Percentiles rank a stretch among this genome's conserved stretches.
Conservation (phyloP, 1,284 basidiomycete genomes). For the Moniliella sp. region DNA sequence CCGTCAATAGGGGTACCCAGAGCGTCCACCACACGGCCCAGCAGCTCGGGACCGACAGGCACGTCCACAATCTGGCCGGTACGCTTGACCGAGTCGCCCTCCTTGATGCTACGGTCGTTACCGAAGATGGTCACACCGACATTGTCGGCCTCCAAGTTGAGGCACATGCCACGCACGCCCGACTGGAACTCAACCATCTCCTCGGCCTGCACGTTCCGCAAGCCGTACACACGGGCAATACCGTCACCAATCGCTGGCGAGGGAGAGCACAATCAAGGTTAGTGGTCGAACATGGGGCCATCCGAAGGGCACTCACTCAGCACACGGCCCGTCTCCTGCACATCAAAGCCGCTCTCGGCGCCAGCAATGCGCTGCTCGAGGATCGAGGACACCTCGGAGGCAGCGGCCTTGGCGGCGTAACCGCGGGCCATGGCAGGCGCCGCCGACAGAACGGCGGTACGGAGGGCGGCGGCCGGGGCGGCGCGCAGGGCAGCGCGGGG, state of each 20-base stretch:
- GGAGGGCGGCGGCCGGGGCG: too few species aligned
- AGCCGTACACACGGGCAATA: conserved; percentile 93
- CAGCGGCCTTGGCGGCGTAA: too few species aligned
- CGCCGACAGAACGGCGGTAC: too few species aligned
- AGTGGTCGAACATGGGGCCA: too few species aligned
- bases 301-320: conserved; percentile 79
- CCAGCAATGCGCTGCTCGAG: conserved; percentile 94
- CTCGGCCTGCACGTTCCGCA: conserved; percentile 64
- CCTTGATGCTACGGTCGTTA: conserved; percentile 98
- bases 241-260: conserved; percentile 82
- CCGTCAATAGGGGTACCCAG: conserved; percentile 98
- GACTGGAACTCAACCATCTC: conserved; percentile 99
- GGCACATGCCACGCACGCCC: conserved; percentile 69
- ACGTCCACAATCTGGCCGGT: conserved; percentile 99
- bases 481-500: too few species aligned
- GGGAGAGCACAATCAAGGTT: conserved; percentile 1
- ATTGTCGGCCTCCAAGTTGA: conserved; percentile 99
- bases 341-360: conserved; percentile 65
- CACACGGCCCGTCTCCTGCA: conserved; percentile 95
- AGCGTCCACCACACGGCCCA: conserved; percentile 95
- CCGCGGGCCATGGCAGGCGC: too few species aligned
- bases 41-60: conserved; percentile 79
- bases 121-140: conserved; percentile 99
- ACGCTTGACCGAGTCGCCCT: conserved; percentile 98
- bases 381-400: conserved; percentile 95